These are phyloP conservation scores for Przewalskia tangutica DNA, from an alignment of 257 asterid species.

Conservation along the genomic window DNA sequence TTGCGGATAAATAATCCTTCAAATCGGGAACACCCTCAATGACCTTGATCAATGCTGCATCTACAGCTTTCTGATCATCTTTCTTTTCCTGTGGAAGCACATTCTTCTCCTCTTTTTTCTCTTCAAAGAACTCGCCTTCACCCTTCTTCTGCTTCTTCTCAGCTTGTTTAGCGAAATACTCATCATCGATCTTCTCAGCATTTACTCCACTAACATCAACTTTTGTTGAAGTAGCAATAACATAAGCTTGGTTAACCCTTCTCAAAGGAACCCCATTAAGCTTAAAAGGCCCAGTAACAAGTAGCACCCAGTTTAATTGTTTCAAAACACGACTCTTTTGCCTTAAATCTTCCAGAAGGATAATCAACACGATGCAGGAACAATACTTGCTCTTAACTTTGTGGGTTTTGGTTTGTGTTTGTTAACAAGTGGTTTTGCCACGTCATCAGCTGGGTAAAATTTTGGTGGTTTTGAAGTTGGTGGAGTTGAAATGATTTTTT, in stretches of 20 bases:
- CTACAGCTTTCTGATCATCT: constrained; percentile 12
- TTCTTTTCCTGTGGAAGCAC: constrained; percentile 15
- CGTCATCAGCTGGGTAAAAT: constrained; percentile 46
- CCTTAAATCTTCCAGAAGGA: constrained; percentile 44
- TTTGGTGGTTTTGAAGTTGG: constrained; percentile 29
- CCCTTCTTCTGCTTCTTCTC: constrained; percentile 5
- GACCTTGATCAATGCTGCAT: constrained; percentile 11
- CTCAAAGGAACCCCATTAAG: constrained; percentile 7
- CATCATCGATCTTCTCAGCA: constrained; percentile 2
- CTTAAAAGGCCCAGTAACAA: constrained; percentile 32
- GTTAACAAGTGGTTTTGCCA: constrained; percentile 46
- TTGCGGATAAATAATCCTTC: constrained; percentile 5
- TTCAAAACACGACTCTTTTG: constrained; percentile 44
- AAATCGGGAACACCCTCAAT: constrained; percentile 15
- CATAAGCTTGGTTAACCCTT: constrained; percentile 9
- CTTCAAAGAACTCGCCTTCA: constrained; percentile 6
- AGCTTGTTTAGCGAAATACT: constrained; percentile 1
- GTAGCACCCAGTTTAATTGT: constrained; percentile 35
- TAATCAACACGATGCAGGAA: constrained; percentile 28
- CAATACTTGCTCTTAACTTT: constrained; percentile 42
- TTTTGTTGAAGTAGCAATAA: constrained; percentile 1
- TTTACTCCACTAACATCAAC: constrained; percentile 1
- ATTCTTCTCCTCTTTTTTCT: constrained; percentile 10
- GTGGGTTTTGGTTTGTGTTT: constrained; percentile 41
- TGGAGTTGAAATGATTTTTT: constrained; percentile 13